Percentiles rank a stretch among this genome's conserved stretches.
These are phyloP conservation scores for Candida nemodendra DNA, from an alignment of 805 yeast species.

Conservation along the genomic window DNA sequence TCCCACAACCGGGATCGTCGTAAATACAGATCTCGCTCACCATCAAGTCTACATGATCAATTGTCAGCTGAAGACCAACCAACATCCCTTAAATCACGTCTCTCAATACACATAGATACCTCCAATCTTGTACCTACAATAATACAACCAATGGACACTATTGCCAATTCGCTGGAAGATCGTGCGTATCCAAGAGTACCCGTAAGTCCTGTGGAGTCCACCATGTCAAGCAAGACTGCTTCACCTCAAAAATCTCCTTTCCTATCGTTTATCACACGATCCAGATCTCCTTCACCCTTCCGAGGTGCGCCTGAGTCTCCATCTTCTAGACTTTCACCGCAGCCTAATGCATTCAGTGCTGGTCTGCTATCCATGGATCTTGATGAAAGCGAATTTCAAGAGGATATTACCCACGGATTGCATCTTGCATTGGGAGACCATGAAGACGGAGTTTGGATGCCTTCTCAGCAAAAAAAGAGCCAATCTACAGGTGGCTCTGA, in stretches of 20 bases:
- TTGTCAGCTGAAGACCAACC: too few species aligned
- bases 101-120: too few species aligned
- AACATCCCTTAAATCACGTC: too few species aligned
- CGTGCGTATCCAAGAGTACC: too few species aligned
- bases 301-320: neutral
- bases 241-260: slow-evolving; percentile 1
- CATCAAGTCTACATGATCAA: too few species aligned
- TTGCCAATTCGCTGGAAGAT: too few species aligned
- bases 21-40: too few species aligned
- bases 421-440: slow-evolving; percentile 22
- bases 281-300: neutral
- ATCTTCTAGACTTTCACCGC: slow-evolving; percentile 1
- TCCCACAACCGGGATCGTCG: too few species aligned
- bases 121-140: slow-evolving; percentile 2
- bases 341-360: neutral
- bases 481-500: neutral
- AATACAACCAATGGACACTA: slow-evolving; percentile 1
- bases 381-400: slow-evolving; percentile 15
- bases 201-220: too few species aligned
- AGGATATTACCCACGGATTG: slow-evolving; percentile 21
- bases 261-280: neutral
- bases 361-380: slow-evolving; percentile 9
- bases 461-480: slow-evolving; percentile 7
- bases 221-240: neutral
- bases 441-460: slow-evolving; percentile 23